A percentile compares a stretch with the other conserved stretches of the same genome.
Evolutionary conservation across 306 rosid genomes (phyloP).

Genomic region (Chamaecrista fasciculata): DNA sequence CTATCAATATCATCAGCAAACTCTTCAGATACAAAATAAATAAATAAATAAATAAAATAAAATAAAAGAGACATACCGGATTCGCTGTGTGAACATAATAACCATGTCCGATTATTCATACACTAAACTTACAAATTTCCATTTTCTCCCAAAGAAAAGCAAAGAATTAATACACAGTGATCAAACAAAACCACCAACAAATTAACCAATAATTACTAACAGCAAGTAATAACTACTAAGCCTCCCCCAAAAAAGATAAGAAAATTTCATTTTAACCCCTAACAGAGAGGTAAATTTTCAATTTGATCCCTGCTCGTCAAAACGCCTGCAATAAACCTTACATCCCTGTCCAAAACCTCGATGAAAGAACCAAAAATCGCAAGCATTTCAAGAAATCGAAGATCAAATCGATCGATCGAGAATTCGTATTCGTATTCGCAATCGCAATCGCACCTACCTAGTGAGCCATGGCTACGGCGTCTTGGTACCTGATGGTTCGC

Average conservation of each 20-base stretch:
- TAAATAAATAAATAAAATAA: no score
- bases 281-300: not conserved
- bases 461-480: constrained; percentile 82
- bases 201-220: constrained; percentile 47
- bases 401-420: no score
- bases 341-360: no score
- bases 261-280: not conserved
- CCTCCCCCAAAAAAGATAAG: constrained; percentile 30
- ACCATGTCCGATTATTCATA: constrained; percentile 36
- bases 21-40: not conserved
- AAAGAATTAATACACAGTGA: constrained; percentile 24
- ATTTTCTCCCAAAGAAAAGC: constrained; percentile 4
- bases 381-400: no score
- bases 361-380: no score
- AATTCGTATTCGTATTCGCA: no score
- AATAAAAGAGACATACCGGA: constrained; percentile 18
- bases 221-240: not conserved
- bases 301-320: not conserved
- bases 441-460: no score
- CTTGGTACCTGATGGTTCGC: constrained; percentile 63
- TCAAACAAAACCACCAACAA: constrained; percentile 51
- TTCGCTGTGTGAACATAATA: constrained; percentile 13
- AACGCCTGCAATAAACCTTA: not conserved
- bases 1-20: not conserved
- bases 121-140: constrained; percentile 38